phyloP scores from a whole-genome alignment of 2,329 filamentous ascomycete genomes.

The Fusarium multiceps region DNA sequence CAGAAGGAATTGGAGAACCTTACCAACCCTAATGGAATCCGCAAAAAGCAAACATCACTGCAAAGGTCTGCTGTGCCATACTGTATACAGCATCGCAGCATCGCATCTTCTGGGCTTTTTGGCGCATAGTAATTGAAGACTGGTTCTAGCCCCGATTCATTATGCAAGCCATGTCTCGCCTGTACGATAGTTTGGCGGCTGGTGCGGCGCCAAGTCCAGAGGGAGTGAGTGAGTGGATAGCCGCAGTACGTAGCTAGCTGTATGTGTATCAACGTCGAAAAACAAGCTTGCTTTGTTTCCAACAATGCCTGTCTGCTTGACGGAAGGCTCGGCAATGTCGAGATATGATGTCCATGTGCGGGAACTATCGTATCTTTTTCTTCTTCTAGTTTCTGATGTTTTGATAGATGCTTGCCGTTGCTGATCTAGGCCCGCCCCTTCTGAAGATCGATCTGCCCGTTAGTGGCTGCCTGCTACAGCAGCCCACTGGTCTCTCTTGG shows the following conservation, averaged over 20 bases:
- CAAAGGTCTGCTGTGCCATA: slow-evolving; percentile 11
- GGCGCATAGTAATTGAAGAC: slow-evolving; percentile 32
- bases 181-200: slow-evolving; percentile 17
- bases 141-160: slow-evolving; percentile 35
- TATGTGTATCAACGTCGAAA: neutral
- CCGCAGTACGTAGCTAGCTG: neutral
- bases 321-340: slow-evolving; percentile 32
- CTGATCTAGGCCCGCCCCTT: slow-evolving; percentile 30
- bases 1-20: slow-evolving; percentile 20
- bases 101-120: slow-evolving; percentile 18
- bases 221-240: neutral
- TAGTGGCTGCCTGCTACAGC: slow-evolving; percentile 35
- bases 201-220: slow-evolving; percentile 4
- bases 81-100: slow-evolving; percentile 19
- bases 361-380: slow-evolving; percentile 28
- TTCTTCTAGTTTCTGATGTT: slow-evolving; percentile 12
- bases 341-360: slow-evolving; percentile 13
- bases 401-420: slow-evolving; percentile 20
- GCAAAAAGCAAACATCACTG: slow-evolving; percentile 18
- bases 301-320: neutral
- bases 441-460: slow-evolving; percentile 30
- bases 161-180: slow-evolving; percentile 44
- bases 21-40: slow-evolving; percentile 6
- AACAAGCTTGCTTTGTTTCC: slow-evolving; percentile 22
- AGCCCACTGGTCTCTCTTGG: slow-evolving; percentile 17